These are phyloP conservation scores for Syzygium grande DNA, from an alignment of 345 rosid genomes.

Conservation along the genomic window DNA sequence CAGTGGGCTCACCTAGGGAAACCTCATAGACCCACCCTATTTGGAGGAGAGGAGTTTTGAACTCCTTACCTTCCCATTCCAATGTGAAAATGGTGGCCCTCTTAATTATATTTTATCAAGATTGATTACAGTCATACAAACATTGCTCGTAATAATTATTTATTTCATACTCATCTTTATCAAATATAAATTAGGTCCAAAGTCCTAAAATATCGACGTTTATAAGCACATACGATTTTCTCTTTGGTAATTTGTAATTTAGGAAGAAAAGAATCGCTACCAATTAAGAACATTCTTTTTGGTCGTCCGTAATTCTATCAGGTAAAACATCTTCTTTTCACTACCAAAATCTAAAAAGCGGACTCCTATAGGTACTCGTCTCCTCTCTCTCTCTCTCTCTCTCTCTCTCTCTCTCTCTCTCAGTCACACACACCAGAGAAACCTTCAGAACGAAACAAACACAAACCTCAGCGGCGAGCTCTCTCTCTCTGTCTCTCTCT, in stretches of 20 bases:
- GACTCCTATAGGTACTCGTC: background rate
- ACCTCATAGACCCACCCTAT: no score
- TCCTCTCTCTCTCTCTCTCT: background rate
- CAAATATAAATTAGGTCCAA: background rate
- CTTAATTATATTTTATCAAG: background rate
- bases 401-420: no score
- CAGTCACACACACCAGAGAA: no score
- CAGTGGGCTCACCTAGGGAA: no score
- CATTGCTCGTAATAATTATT: background rate
- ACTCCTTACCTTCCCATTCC: no score
- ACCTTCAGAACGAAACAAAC: no score
- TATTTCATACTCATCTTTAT: background rate
- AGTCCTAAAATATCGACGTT: background rate
- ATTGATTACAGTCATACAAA: background rate
- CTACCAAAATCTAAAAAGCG: background rate
- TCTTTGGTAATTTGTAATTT: background rate
- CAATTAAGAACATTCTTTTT: background rate
- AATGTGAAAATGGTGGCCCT: background rate
- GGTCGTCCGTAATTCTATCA: background rate
- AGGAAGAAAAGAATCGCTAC: background rate
- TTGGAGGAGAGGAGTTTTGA: no score
- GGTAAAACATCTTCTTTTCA: background rate
- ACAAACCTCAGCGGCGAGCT: background rate
- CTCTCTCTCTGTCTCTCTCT: background rate
- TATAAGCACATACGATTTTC: background rate